phyloP scores from a whole-genome alignment of 2,329 filamentous ascomycete genomes.

The Nemania bipapillata region DNA sequence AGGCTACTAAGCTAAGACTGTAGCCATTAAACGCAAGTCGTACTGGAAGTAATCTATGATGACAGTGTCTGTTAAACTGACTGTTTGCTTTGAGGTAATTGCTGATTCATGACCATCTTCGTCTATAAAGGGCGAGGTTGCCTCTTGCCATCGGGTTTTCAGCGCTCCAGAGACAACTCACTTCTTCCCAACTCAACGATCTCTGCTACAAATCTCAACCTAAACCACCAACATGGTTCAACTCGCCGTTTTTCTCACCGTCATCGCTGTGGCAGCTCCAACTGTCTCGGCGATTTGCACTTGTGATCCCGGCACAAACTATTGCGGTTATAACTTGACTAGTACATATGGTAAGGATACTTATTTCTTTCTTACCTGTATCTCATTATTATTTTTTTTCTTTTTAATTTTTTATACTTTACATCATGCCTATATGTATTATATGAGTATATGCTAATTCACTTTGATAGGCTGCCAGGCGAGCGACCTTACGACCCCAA shows the following conservation, averaged over 20 bases:
- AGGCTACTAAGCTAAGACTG: slow-evolving; percentile 2
- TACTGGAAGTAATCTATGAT: neutral
- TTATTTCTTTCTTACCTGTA: too few relatives aligned
- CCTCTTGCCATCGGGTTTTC: neutral
- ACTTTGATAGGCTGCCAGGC: neutral
- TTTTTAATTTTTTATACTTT: neutral
- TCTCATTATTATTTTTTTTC: too few relatives aligned
- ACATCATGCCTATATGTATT: neutral
- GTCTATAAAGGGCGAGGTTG: neutral
- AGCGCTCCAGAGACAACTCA: neutral
- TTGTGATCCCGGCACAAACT: neutral
- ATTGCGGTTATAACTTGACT: slow-evolving; percentile 1
- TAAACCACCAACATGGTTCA: slow-evolving; percentile 11
- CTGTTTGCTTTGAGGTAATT: neutral
- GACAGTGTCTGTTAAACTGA: neutral
- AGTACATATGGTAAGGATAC: neutral
- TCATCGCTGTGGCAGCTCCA: neutral
- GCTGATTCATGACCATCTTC: neutral
- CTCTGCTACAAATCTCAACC: neutral
- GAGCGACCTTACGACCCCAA: neutral
- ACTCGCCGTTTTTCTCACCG: slow-evolving; percentile 3
- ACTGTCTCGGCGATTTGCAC: slow-evolving; percentile 1
- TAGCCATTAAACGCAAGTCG: neutral
- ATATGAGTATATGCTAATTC: neutral
- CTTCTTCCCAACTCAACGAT: neutral